Evolutionary conservation across 805 yeast genomes (phyloP), one percentile per base, ranked within the genome.

Genomic region (Candida odintsovae): DNA sequence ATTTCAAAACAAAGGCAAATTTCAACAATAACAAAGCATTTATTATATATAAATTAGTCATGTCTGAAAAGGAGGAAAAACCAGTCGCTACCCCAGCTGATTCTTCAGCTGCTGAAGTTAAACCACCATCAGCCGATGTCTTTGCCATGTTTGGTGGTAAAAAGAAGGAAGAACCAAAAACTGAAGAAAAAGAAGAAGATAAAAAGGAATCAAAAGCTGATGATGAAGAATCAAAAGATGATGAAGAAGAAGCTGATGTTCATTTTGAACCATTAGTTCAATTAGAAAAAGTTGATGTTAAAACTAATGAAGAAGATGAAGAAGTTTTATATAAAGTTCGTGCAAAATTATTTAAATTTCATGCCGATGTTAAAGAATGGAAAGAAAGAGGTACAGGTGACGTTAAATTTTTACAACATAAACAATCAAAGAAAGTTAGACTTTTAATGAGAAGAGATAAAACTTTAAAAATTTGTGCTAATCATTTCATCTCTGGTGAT

Each of bases 371-470:
- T 45, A 84, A 83, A 63, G 98, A 94, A 72, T 94, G 99, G 99
- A 94, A 94, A 70, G 99, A 94, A 77, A 87, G 99, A 76, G 99
- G 99, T 61, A 89, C 97, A 31, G 99, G 99, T 63, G 99, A 94
- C 64, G 96, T 90, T 60, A 89, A 94, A 72, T 88, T 94, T 70
- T 80, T 94, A 66, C 77, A 92, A 74, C 97, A 92, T 75, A 90
- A 89, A 69, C 71, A 72, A 51, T 73, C 88, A 49, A 77, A 79
- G 49, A 90, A 89, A 73, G 88, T 87, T 54, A 85, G 99, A 75
- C 70, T 94, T 56, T 76, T 94, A 65, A 94, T 94, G 99, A 89
- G 99, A 81, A 89, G 99, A 76, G 99, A 94, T 75, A 92, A 92
- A 77, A 94, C 98, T 46, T 79, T 94, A 66, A 94, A 94, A 78